Evolutionary conservation across 805 yeast species (phyloP).

Genomic region (Starmera dryadoides): DNA sequence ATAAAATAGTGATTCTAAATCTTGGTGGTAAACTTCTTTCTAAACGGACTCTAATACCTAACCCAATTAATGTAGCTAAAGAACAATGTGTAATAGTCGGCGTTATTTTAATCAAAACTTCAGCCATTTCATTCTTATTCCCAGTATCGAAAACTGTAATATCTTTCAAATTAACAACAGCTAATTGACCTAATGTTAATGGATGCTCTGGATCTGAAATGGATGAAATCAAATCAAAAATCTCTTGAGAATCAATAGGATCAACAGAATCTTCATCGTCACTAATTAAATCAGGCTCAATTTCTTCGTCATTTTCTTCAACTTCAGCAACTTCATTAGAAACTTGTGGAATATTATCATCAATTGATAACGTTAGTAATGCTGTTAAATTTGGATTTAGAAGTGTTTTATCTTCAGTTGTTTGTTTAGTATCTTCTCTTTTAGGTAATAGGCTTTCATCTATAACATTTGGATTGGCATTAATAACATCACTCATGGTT

Average conservation of each 20-base stretch:
- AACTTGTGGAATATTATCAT: slow-evolving; percentile 1
- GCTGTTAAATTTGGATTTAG: slow-evolving; percentile 2
- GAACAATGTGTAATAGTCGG: slow-evolving; percentile 99
- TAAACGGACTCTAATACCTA: slow-evolving; percentile 87
- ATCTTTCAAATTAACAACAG: slow-evolving; percentile 83
- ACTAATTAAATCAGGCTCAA: slow-evolving; percentile 6
- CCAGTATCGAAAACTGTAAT: slow-evolving; percentile 62
- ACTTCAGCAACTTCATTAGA: neutral
- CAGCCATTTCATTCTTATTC: slow-evolving; percentile 50
- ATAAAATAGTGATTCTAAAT: slow-evolving; percentile 67
- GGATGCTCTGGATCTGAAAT: slow-evolving; percentile 99
- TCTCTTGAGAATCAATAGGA: slow-evolving; percentile 81
- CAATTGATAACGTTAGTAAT: neutral
- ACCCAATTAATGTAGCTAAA: slow-evolving; percentile 89
- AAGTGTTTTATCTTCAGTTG: neutral
- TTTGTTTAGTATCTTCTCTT: slow-evolving; percentile 24
- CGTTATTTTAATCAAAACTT: slow-evolving; percentile 76
- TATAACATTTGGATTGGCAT: slow-evolving; percentile 84
- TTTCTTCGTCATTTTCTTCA: no score
- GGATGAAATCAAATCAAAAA: slow-evolving; percentile 76
- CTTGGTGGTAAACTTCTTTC: slow-evolving; percentile 85
- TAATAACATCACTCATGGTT: slow-evolving; percentile 72
- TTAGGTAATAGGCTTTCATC: slow-evolving; percentile 75
- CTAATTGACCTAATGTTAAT: slow-evolving; percentile 83
- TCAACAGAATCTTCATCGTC: slow-evolving; percentile 35